A percentile compares a stretch with the other conserved stretches of the same genome.
Evolutionary conservation across 2,329 filamentous ascomycete species (phyloP).

Genomic region (Alternaria burnsii): DNA sequence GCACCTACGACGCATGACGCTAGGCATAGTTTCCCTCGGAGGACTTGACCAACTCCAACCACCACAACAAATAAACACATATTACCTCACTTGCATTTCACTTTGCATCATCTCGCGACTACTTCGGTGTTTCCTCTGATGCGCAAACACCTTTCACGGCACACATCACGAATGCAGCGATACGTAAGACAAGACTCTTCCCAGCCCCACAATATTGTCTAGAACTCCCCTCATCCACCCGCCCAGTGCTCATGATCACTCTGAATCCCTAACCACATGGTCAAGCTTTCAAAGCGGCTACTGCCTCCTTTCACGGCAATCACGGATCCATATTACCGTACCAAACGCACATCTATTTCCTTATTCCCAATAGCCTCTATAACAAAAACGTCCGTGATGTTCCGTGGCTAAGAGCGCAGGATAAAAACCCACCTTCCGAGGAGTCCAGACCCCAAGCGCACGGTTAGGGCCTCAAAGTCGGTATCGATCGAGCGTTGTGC

Average conservation of each 20-base stretch:
- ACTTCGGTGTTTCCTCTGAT: not conserved
- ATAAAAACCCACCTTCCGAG: not conserved
- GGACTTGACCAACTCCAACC: not conserved
- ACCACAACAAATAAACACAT: not conserved
- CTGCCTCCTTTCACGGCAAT: slow-evolving; percentile 4
- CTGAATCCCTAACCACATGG: not conserved
- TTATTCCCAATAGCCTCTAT: slow-evolving; percentile 2
- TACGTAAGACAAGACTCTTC: slow-evolving; percentile 12
- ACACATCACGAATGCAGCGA: slow-evolving; percentile 1
- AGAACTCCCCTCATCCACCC: slow-evolving; percentile 11
- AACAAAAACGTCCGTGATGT: not conserved
- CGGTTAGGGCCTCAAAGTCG: not conserved
- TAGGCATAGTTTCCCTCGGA: slow-evolving; percentile 6
- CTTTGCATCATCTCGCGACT: slow-evolving; percentile 1
- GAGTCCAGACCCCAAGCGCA: slow-evolving; percentile 1
- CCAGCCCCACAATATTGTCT: slow-evolving; percentile 13
- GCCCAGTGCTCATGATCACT: not conserved
- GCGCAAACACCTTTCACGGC: not conserved
- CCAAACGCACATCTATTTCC: slow-evolving; percentile 7
- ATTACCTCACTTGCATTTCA: slow-evolving; percentile 5
- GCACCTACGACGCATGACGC: not conserved
- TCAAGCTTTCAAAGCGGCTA: not conserved
- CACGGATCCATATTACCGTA: not conserved
- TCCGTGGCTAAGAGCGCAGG: not conserved
- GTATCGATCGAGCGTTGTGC: slow-evolving; percentile 21